Conservation (phyloP, 345 rosid genomes). For the Dipteronia sinensis region DNA sequence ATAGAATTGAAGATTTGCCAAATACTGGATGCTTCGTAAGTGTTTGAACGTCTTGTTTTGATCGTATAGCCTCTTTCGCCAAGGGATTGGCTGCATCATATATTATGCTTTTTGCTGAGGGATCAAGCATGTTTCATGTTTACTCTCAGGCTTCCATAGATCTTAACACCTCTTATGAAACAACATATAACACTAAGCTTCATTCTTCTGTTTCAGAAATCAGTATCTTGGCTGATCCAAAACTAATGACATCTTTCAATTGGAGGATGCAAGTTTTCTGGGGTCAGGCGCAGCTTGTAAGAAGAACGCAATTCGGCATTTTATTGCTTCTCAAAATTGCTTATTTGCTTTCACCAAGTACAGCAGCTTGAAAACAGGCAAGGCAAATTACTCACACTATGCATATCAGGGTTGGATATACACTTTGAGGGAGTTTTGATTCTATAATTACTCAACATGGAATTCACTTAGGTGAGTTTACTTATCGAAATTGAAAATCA, state of each 20-base stretch:
- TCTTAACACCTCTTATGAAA: neutral
- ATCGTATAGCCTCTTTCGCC: neutral
- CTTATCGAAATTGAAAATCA: too few relatives aligned
- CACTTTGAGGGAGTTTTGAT: too few relatives aligned
- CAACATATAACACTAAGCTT: too few relatives aligned
- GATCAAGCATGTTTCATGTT: neutral
- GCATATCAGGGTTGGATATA: too few relatives aligned
- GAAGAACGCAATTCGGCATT: neutral
- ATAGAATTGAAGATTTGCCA: too few relatives aligned
- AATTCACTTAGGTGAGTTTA: too few relatives aligned
- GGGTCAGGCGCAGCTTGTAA: neutral
- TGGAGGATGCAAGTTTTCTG: neutral
- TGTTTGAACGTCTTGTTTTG: neutral
- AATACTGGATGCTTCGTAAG: neutral
- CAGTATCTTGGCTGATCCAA: neutral
- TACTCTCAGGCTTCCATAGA: neutral
- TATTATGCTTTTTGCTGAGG: neutral
- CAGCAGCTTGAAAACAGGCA: neutral
- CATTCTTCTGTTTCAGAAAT: too few relatives aligned
- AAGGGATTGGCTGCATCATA: neutral
- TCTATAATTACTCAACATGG: too few relatives aligned
- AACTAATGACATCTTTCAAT: neutral
- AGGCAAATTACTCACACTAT: neutral
- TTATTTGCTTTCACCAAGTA: neutral
- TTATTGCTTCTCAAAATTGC: neutral